A percentile compares a stretch with the other conserved stretches of the same genome.
phyloP scores from a whole-genome alignment of 441 rosid genomes.

The Biscutella laevigata region DNA sequence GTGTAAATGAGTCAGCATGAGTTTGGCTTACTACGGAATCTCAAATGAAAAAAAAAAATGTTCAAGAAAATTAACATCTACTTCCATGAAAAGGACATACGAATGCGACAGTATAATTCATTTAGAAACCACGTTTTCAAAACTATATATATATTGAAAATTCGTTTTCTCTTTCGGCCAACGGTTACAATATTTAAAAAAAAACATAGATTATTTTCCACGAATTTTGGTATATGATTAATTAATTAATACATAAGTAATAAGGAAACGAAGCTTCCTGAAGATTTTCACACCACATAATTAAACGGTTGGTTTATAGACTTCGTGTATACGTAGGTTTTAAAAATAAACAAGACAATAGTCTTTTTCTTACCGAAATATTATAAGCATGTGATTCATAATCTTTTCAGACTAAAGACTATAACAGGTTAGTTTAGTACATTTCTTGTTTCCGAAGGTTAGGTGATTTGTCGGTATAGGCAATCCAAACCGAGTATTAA shows the following conservation, averaged over 20 bases:
- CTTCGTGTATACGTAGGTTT: no score
- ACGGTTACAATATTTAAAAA: not conserved
- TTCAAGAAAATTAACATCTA: conserved; percentile 8
- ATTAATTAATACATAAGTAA: not conserved
- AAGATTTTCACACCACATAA: not conserved
- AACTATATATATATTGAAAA: not conserved
- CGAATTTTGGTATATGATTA: not conserved
- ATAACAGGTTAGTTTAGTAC: no score
- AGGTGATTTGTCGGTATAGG: no score
- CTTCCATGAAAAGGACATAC: conserved; percentile 17
- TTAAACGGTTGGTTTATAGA: no score
- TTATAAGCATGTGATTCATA: no score
- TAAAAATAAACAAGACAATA: no score
- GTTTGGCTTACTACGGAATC: conserved; percentile 17
- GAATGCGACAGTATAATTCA: conserved; percentile 15
- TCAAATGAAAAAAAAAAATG: conserved; percentile 12
- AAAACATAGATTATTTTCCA: not conserved
- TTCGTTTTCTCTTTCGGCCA: conserved; percentile 14
- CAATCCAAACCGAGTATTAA: no score
- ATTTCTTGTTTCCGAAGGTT: not conserved
- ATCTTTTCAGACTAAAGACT: no score
- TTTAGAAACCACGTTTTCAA: not conserved
- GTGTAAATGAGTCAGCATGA: conserved; percentile 25
- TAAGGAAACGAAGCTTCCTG: conserved; percentile 12
- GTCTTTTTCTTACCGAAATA: no score